Evolutionary conservation across 176 grass and related monocot species (phyloP).

Genomic region (Aegilops sharonensis): DNA sequence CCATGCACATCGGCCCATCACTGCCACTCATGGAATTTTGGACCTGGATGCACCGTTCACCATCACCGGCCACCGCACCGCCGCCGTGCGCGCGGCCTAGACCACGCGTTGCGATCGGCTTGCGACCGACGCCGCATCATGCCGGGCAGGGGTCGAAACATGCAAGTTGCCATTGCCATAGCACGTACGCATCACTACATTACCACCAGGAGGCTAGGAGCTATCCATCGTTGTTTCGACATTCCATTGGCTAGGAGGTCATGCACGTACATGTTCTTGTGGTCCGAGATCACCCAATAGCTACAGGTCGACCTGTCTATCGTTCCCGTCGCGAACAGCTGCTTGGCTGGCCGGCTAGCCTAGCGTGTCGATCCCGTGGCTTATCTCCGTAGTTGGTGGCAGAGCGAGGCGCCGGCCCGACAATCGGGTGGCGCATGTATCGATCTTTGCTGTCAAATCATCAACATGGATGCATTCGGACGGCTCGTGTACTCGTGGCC

Average conservation of each 20-base stretch:
- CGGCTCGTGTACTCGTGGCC: neutral
- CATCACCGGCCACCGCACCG: no score
- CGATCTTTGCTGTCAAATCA: neutral
- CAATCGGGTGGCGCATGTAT: neutral
- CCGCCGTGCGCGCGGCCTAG: no score
- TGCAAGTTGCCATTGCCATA: neutral
- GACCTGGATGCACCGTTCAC: no score
- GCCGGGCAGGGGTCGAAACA: neutral
- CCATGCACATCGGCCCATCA: neutral
- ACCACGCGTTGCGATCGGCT: neutral
- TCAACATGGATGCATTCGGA: neutral
- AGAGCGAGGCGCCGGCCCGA: neutral
- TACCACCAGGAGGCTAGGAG: neutral
- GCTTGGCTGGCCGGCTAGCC: neutral
- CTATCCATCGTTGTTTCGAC: neutral
- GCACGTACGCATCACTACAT: neutral
- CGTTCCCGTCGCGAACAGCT: neutral
- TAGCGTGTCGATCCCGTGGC: no score
- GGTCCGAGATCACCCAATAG: neutral
- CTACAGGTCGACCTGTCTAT: neutral
- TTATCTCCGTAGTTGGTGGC: neutral
- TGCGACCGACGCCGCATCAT: neutral
- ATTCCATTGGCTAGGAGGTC: neutral
- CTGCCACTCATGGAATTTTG: neutral
- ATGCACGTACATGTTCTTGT: neutral